Evolutionary conservation across 2,329 filamentous ascomycete species (phyloP), one percentile per base, ranked within the genome.

Genomic region (Alternaria arbusti): DNA sequence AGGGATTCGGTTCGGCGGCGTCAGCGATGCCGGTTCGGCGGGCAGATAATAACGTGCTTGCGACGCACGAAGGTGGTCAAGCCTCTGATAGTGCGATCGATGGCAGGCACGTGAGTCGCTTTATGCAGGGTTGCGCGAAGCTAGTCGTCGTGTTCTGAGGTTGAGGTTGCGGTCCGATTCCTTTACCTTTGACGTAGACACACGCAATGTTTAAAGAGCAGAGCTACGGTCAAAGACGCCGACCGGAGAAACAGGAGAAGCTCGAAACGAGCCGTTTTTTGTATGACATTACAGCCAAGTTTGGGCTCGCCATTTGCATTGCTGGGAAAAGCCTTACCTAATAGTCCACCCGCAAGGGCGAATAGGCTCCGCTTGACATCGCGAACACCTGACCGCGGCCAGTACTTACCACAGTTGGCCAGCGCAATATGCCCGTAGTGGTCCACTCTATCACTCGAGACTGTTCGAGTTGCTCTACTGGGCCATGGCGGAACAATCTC

Each of bases 171-270:
- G 60, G 60, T 43, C 56, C 60, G 60, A 59, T 36, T 26, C 43
- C 44, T 49, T 43, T 55, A 54, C 56, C 50, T 59, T 63, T 63
- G 60, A 63, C 60, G 60, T 63, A 28, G 60, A 59, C 32, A 52
- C 22, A 20, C 36, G 47, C 59, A 58, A 57, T 44, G 51, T 44
- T 49, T 43, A 46, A 46, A 46, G 36, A 32, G 43, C 25, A 63
- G 44, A 40, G 57, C 59, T 61, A 65, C 58, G 59, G 68, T 67
- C 45, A 56, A 57, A 49, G 59, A 45, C 54, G 68, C 62, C 25
- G 45, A 51, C 56, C 57, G 77, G 77, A 79, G 76, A 79, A 67
- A 65, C 71, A 77, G 76, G 77, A 79, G 76, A 79, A 72, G 70
- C 50, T 40, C 49, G 56, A 68, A 54, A 25, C 60, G 46, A 62